Conservation (phyloP, 2,329 filamentous ascomycete species). For the Xylariaceae sp. region DNA sequence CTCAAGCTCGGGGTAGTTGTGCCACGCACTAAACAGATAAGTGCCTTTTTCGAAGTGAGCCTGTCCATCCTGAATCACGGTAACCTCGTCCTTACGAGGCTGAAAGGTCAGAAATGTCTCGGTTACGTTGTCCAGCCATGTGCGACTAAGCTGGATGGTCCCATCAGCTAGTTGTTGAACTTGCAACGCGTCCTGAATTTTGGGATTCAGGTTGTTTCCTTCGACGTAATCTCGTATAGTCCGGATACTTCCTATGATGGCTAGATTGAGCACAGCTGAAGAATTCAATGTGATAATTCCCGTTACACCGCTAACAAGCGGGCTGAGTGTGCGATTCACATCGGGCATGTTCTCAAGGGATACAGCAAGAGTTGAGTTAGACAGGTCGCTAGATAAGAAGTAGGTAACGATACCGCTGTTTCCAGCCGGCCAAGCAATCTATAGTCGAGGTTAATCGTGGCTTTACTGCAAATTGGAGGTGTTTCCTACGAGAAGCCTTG, state of each 20-base stretch:
- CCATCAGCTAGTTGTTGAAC: slow-evolving; percentile 49
- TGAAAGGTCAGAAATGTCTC: slow-evolving; percentile 59
- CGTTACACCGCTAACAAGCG: slow-evolving; percentile 60
- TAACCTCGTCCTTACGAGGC: slow-evolving; percentile 41
- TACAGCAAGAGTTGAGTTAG: slow-evolving; percentile 61
- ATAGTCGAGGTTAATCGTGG: neutral
- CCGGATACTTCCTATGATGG: slow-evolving; percentile 67
- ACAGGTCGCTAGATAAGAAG: slow-evolving; percentile 60
- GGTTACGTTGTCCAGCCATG: slow-evolving; percentile 69
- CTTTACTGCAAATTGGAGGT: neutral
- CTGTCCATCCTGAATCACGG: slow-evolving; percentile 50
- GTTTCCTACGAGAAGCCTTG: slow-evolving; percentile 55
- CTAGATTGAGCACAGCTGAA: slow-evolving; percentile 60
- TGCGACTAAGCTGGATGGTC: slow-evolving; percentile 55
- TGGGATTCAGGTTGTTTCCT: slow-evolving; percentile 58
- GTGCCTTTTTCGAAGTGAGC: slow-evolving; percentile 56
- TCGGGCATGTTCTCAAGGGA: slow-evolving; percentile 57
- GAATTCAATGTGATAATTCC: slow-evolving; percentile 63
- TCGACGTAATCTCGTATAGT: slow-evolving; percentile 69
- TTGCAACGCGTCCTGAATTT: slow-evolving; percentile 61
- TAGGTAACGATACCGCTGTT: slow-evolving; percentile 66
- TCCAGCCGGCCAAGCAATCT: slow-evolving; percentile 67
- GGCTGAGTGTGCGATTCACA: slow-evolving; percentile 51
- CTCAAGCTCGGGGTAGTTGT: slow-evolving; percentile 67
- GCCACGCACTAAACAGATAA: slow-evolving; percentile 64